Evolutionary conservation across 768 basidiomycete species (phyloP), one percentile per base, ranked within the genome.

Genomic region (Mycena filopes): DNA sequence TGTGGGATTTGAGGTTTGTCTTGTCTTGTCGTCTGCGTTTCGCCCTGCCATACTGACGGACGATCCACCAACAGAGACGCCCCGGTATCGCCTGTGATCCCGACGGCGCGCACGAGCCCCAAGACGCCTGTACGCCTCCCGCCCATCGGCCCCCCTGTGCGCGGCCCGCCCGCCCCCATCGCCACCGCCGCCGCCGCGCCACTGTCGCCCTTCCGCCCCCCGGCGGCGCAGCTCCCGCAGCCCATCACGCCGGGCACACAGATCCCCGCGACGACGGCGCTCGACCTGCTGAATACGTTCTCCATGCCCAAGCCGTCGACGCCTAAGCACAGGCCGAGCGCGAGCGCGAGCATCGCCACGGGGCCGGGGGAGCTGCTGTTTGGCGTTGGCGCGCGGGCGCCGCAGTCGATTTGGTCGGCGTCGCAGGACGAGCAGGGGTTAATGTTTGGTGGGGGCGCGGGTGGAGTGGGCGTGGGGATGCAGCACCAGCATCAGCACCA

Each of bases 1-100:
- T 98, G 50, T 91, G 89, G 79, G 84, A 91, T 74, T 89, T 87
- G 36, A 84, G 86, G 88, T 89, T 59, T 26, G 78, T 60, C n/a
- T n/a, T n/a, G n/a, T n/a, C n/a, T n/a, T 25, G 15, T 11, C 49
- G 31, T n/a, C n/a, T 4, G 62, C 31, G 20, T 8, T 33, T 21
- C 28, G 38, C 9, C 3, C 12, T 28, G 23, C 26, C 59, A 40
- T 18, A 15, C 26, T 59, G 54, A 45, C 21, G 41, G 21, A n/a
- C 18, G 2, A 9, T 49, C 45, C 13, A 11, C 25, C 36, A n/a
- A n/a, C n/a, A 64, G 63, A 42, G 63, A 64, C 23, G 66, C 57
- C 26, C 60, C 60, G 1, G 55, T 62, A 10, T 68, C 62, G 46
- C 66, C 66, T 3, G 16, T 63, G 7, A 43, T 60, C 2, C 56